Evolutionary conservation across 2,329 filamentous ascomycete species (phyloP).

Genomic region (Fusarium keratoplasticum): DNA sequence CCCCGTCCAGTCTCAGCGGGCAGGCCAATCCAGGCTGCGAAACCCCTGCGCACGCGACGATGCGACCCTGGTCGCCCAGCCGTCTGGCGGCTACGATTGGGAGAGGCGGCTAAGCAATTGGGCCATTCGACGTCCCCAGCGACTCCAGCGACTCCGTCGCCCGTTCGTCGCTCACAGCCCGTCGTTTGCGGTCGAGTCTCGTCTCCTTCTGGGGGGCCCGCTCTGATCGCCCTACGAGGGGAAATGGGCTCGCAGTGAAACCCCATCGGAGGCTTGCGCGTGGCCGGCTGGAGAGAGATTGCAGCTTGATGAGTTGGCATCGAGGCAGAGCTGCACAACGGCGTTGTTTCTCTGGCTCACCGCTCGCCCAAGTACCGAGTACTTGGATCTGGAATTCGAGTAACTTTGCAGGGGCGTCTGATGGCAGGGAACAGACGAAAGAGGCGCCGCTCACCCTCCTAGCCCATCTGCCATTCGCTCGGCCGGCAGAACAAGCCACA

Average conservation of each 20-base stretch:
- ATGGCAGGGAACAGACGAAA: constrained; percentile 15
- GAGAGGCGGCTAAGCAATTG: constrained; percentile 43
- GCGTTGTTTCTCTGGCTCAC: constrained; percentile 34
- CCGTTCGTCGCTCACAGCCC: constrained; percentile 20
- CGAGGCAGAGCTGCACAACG: constrained; percentile 40
- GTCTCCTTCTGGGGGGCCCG: constrained; percentile 11
- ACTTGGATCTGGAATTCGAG: constrained; percentile 44
- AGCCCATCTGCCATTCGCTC: constrained; percentile 37
- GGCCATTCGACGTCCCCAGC: constrained; percentile 25
- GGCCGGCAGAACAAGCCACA: constrained; percentile 37
- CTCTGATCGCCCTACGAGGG: constrained; percentile 28
- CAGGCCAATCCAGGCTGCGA: constrained; percentile 48
- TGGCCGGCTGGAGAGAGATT: constrained; percentile 34
- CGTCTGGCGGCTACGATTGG: constrained; percentile 51
- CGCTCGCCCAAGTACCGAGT: constrained; percentile 43
- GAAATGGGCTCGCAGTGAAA: constrained; percentile 24
- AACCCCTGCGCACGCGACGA: constrained; percentile 47
- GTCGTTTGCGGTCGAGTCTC: constrained; percentile 9
- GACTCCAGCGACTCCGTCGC: constrained; percentile 33
- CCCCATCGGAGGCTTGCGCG: constrained; percentile 28
- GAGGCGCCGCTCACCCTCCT: neutral
- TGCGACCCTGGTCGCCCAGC: constrained; percentile 42
- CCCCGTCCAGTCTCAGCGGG: constrained; percentile 41
- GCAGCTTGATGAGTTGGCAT: constrained; percentile 45
- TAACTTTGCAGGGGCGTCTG: constrained; percentile 44